Percentiles rank a stretch among this genome's conserved stretches.
phyloP scores from a whole-genome alignment of 1,284 basidiomycete species.

The Hortiboletus rubellus region DNA sequence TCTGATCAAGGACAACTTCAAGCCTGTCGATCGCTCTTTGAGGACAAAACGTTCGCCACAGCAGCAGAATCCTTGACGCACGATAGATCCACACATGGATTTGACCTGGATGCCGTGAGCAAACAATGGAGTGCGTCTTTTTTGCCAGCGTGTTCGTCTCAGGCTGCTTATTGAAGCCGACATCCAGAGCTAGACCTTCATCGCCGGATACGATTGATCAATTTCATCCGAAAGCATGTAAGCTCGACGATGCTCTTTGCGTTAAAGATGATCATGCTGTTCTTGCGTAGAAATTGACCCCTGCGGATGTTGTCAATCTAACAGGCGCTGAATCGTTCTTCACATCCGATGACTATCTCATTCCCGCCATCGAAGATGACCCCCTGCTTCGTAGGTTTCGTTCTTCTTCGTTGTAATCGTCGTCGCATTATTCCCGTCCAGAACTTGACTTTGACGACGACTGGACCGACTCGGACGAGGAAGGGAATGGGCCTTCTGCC shows the following conservation, averaged over 20 bases:
- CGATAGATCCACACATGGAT: slow-evolving; percentile 62
- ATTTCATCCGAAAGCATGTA: slow-evolving; percentile 80
- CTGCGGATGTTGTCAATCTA: slow-evolving; percentile 47
- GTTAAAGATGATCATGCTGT: background rate
- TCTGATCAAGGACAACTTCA: slow-evolving; percentile 60
- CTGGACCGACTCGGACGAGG: slow-evolving; percentile 71
- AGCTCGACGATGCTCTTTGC: slow-evolving; percentile 20
- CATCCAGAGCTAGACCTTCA: slow-evolving; percentile 62
- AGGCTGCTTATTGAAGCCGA: slow-evolving; percentile 3
- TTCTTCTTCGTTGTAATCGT: background rate
- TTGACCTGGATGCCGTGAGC: slow-evolving; percentile 59
- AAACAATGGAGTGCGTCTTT: slow-evolving; percentile 50
- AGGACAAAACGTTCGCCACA: slow-evolving; percentile 60
- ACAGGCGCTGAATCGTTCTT: slow-evolving; percentile 65
- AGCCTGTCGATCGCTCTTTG: slow-evolving; percentile 80
- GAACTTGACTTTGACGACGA: slow-evolving; percentile 65
- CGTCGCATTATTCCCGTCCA: slow-evolving; percentile 24
- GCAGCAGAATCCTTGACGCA: slow-evolving; percentile 63
- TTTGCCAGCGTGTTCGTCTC: background rate
- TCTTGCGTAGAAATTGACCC: slow-evolving; percentile 49
- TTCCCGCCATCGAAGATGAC: slow-evolving; percentile 80
- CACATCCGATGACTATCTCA: slow-evolving; percentile 72
- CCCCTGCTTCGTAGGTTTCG: slow-evolving; percentile 76
- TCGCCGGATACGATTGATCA: slow-evolving; percentile 77
- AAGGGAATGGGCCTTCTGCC: slow-evolving; percentile 10